Percentiles rank a stretch among this genome's conserved stretches.
Conservation (phyloP, 495 filamentous ascomycete species). For the Aspergillus baeticus region DNA sequence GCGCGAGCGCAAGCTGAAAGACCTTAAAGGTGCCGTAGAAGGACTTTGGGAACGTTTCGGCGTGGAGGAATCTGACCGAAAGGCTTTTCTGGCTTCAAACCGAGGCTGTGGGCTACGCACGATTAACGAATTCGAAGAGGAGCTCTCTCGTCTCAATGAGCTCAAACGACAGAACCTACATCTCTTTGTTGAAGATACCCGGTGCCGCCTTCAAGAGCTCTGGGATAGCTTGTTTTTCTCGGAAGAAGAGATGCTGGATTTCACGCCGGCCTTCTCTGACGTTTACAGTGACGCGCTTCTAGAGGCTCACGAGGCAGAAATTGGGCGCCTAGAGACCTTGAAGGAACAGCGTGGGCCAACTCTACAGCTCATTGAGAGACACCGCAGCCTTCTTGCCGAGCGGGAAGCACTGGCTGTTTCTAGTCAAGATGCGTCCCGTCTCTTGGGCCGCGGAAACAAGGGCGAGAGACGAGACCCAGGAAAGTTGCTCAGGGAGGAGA, state of each 20-base stretch:
- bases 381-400: constrained; percentile 81
- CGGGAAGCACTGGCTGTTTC: constrained; percentile 83
- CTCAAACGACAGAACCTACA: constrained; percentile 93
- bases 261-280: constrained; percentile 88
- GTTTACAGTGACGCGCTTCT: constrained; percentile 83
- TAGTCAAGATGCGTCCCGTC: constrained; percentile 88
- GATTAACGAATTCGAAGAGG: constrained; percentile 94
- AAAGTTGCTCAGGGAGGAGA: constrained; percentile 93
- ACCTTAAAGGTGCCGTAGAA: constrained; percentile 71
- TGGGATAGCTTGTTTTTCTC: constrained; percentile 94
- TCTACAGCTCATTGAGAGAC: constrained; percentile 76
- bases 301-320: constrained; percentile 84
- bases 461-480: constrained; percentile 90
- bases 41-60: constrained; percentile 86
- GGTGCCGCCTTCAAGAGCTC: constrained; percentile 84
- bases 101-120: constrained; percentile 79
- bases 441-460: constrained; percentile 85
- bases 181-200: constrained; percentile 90
- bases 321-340: constrained; percentile 73
- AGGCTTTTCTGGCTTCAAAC: constrained; percentile 70
- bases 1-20: constrained; percentile 78
- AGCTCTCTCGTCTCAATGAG: constrained; percentile 80
- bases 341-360: constrained; percentile 86
- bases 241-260: constrained; percentile 97
- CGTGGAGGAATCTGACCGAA: constrained; percentile 76